A percentile compares a stretch with the other conserved stretches of the same genome.
Conservation (phyloP, 1,284 basidiomycete species). For the Coriolopsis trogii region DNA sequence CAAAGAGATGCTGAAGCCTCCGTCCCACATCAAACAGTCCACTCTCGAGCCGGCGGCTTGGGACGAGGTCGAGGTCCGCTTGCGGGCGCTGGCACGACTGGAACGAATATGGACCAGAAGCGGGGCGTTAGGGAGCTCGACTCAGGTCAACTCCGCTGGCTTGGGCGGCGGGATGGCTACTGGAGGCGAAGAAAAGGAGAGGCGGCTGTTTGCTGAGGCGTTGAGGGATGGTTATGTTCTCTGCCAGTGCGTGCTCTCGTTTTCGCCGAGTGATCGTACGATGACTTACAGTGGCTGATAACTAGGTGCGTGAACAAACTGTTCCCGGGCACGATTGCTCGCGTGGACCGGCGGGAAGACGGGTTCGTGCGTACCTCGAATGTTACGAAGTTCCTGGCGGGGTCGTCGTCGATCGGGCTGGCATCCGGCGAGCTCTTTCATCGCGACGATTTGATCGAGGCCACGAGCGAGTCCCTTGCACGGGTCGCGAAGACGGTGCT, state of each 20-base stretch:
- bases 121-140: slow-evolving; percentile 46
- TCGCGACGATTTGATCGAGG: slow-evolving; percentile 68
- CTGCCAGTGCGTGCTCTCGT: slow-evolving; percentile 70
- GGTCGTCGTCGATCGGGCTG: slow-evolving; percentile 67
- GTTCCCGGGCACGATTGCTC: slow-evolving; percentile 58
- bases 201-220: slow-evolving; percentile 70
- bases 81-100: slow-evolving; percentile 60
- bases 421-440: slow-evolving; percentile 66
- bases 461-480: slow-evolving; percentile 57
- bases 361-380: slow-evolving; percentile 66
- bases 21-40: slow-evolving; percentile 50
- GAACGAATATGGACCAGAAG: slow-evolving; percentile 75
- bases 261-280: slow-evolving; percentile 10
- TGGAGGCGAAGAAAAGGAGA: slow-evolving; percentile 74
- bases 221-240: slow-evolving; percentile 83
- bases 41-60: slow-evolving; percentile 55
- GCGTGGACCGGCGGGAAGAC: slow-evolving; percentile 70
- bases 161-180: slow-evolving; percentile 44
- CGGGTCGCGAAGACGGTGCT: slow-evolving; percentile 72
- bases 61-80: slow-evolving; percentile 73
- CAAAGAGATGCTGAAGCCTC: slow-evolving; percentile 63
- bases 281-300: slow-evolving; percentile 10
- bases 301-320: slow-evolving; percentile 77
- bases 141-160: slow-evolving; percentile 41
- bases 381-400: slow-evolving; percentile 73